Conservation (phyloP, 768 basidiomycete genomes). For the Mycena filopes region DNA sequence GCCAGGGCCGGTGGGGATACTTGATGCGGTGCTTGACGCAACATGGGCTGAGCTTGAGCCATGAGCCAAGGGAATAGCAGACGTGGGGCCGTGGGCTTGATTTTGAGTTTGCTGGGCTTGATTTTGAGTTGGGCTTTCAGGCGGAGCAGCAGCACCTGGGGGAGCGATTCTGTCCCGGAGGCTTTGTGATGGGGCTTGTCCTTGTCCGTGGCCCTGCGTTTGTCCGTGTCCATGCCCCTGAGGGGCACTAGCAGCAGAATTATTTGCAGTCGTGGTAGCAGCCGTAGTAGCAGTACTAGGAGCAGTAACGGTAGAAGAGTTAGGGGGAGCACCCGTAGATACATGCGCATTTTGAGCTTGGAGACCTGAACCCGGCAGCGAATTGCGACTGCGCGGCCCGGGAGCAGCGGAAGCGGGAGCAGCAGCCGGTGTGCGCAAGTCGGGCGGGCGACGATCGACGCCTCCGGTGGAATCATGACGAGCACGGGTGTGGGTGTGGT, state of each 20-base stretch:
- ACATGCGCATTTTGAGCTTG: conserved; percentile 18
- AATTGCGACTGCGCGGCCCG: conserved; percentile 16
- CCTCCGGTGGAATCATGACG: conserved; percentile 29
- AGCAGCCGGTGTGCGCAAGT: conserved; percentile 26
- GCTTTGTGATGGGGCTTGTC: conserved; percentile 20
- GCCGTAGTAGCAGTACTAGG: conserved; percentile 10
- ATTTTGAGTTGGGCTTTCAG: conserved; percentile 10
- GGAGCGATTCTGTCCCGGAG: conserved; percentile 33
- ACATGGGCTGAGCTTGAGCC: conserved; percentile 8
- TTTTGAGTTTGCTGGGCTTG: conserved; percentile 10
- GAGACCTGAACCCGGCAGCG: conserved; percentile 7
- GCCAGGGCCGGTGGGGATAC: not conserved
- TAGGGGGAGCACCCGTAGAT: conserved; percentile 10
- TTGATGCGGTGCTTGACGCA: conserved; percentile 20
- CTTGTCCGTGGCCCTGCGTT: conserved; percentile 10
- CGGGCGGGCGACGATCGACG: conserved; percentile 32
- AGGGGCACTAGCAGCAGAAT: conserved; percentile 3
- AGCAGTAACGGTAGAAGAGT: not conserved
- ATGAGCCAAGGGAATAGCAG: conserved; percentile 14
- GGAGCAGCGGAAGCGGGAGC: conserved; percentile 4
- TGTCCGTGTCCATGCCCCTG: conserved; percentile 15
- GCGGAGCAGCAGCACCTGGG: conserved; percentile 1
- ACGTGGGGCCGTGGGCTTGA: conserved; percentile 16
- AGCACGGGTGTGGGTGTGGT: conserved; percentile 10
- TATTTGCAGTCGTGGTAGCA: conserved; percentile 14